A percentile compares a stretch with the other conserved stretches of the same genome.
Evolutionary conservation across 768 basidiomycete species (phyloP).

Genomic region (Hygrocybe coccinea): DNA sequence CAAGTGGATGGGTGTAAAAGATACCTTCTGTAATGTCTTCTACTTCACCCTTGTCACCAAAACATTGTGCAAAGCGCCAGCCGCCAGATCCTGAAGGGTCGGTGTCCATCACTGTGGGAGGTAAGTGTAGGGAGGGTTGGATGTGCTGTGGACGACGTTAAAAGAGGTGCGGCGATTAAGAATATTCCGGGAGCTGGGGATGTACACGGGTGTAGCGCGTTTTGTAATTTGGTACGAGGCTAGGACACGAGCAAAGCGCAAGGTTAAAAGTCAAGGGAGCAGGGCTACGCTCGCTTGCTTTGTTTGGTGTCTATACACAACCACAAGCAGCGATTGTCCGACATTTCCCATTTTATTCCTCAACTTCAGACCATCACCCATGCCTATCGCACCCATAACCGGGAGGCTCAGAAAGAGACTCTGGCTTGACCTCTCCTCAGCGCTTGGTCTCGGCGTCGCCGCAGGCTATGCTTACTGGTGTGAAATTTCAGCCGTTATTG

Average conservation of each 20-base stretch:
- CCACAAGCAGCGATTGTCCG: background rate
- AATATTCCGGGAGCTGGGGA: conserved; percentile 7
- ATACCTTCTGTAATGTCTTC: conserved; percentile 99
- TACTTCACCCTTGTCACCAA: conserved; percentile 99
- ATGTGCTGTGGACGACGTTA: conserved; percentile 12
- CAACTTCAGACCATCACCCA: conserved; percentile 29
- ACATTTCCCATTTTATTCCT: too few relatives aligned
- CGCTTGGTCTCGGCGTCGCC: conserved; percentile 70
- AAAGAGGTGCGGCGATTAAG: conserved; percentile 3
- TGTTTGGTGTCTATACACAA: conserved; percentile 4
- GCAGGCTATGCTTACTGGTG: conserved; percentile 83
- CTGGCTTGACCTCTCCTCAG: conserved; percentile 76
- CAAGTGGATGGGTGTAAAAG: conserved; percentile 19
- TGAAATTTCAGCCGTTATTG: conserved; percentile 23
- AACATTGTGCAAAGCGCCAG: conserved; percentile 99
- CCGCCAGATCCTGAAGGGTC: conserved; percentile 81
- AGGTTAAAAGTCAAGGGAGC: background rate
- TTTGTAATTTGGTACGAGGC: conserved; percentile 16
- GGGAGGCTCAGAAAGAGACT: conserved; percentile 91
- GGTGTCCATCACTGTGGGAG: conserved; percentile 51
- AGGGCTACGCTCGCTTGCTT: conserved; percentile 3
- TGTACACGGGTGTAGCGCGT: conserved; percentile 10
- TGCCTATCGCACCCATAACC: conserved; percentile 88
- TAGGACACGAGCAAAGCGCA: conserved; percentile 19
- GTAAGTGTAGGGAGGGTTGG: conserved; percentile 16